Evolutionary conservation across 192 early-diverging fungal species (phyloP), one percentile per base, ranked within the genome.

Genomic region (Umbelopsis ramanniana): DNA sequence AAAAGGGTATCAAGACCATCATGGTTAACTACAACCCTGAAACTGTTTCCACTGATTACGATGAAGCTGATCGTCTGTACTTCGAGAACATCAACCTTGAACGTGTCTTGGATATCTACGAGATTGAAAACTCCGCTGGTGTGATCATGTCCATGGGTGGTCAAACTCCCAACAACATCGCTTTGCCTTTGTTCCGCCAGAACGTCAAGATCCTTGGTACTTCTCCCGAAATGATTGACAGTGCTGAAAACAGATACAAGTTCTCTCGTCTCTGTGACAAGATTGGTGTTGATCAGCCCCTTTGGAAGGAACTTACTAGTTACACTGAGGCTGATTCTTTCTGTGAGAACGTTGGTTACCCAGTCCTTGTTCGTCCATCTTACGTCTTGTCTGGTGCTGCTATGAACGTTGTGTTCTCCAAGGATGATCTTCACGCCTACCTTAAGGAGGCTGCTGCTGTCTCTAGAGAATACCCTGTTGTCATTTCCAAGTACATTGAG

Each of bases 1-100:
- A 90, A 50, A 86, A 86, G 73, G 88, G 90, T 23, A 84, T 91
- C 84, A 97, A 99, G 88, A 98, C 97, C 6, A 86, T 99, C 75
- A 99, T 99, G 97, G 85, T 99, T 75, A 99, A 99, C 89, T 99
- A 98, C 84, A 99, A 99, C 81, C 97, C 97, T 22, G 97, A 99
- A 79, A 99, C 97, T 4, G 97, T 99, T n/a, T 96, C 94, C 14
- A 99, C 97, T 9, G 97, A 99, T 86, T 99, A 95, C 70, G 97
- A 99, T 76, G 97, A 99, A 86, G 93, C 93, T 6, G 97, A 99
- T 77, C 88, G 95, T 52, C 89, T 99, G 37, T 99, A 99, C 88
- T 99, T 99, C 82, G 95, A 97, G 74, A 94, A 92, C 77, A 87
- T 99, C 66, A 95, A 93, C 46, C 83, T 96, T 69, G 97, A 99